Evolutionary conservation across 2,329 filamentous ascomycete species (phyloP), one percentile per base, ranked within the genome.

Genomic region (Talaromyces sp.): DNA sequence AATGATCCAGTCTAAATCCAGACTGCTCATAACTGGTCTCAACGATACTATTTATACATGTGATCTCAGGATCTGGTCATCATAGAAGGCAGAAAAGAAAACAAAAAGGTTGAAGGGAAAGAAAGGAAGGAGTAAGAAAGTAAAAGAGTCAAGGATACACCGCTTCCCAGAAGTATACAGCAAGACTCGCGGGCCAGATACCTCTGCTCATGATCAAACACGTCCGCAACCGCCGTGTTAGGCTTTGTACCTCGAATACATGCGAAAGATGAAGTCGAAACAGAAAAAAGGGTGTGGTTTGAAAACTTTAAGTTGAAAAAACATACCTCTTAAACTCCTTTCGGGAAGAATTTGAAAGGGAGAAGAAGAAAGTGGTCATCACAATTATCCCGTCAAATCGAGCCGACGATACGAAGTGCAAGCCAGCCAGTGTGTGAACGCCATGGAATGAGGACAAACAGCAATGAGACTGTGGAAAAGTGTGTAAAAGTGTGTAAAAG

Each of bases 381-480:
- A 63, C 58, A 23, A 60, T 57, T 63, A 50, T 37, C 50, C 33
- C 33, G 52, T 42, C 35, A 40, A 44, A 60, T 50, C 62, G 56
- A 57, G 62, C 62, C 62, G 25, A 55, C 46, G 58, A 40, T 63
- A 54, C 54, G 25, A 35, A 61, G 48, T 42, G 39, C 35, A 63
- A 56, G 25, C 58, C 62, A 55, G 56, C 62, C 50, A 60, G 58
- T 59, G 62, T 63, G 58, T 60, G 60, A 57, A 63, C 62, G 62
- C 62, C 59, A 64, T 35, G 52, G 57, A 65, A 64, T 62, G 37
- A 64, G 35, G 46, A 57, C 31, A 60, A 58, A 31, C 68, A 63
- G 35, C 62, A 67, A 63, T 18, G 60, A 58, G 28, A 55, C 40
- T 65, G 50, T 59, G 58, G 59, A 62, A 66, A 60, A 61, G 33